Base-by-base conservation (phyloP, 192 early-diverging fungal genomes). In the Funneliformis mosseae region DNA sequence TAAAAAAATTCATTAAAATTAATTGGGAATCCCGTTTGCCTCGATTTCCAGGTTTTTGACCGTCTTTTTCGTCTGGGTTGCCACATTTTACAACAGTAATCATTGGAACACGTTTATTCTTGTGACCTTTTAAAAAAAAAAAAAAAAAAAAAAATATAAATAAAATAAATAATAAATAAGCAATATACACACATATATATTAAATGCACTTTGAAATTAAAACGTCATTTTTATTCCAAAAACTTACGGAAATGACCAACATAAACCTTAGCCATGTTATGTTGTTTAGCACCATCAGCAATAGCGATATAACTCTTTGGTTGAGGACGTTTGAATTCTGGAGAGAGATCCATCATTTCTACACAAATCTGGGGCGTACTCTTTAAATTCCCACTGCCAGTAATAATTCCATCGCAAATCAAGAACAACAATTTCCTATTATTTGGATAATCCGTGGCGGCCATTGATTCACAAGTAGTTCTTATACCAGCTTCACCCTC, bases 21-120 rank as follows among this genome's bases (percentile, higher is more conserved):
- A 98, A 88, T 86, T 98, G 96, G 39, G 95, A 96, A 82, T 97
- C 96, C 69, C 96, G 93, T 86, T 97, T 97, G 75, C 96, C 96
- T 72, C 96, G 88, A 88, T 98, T 98, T 39, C 93, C 93, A 5
- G 92, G 88, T 88, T 93, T 93, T 73, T 88, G 82, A 64, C 81
- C 55, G 23, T 88, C 86, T 73, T 88, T 83, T 81, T 94, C 93
- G 0, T 82, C 86, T 27, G 89, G 90, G n/a, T 85, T 87, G 45
- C 93, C 93, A 74, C 92, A 92, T 83, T 95, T 94, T 68, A 92
- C 89, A 55, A 94, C 88, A 7, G 90, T 80, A 72, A 93, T 83
- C 80, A 91, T 90, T 42, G 93, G 94, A 1, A 92, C 89, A 74
- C 90, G 90, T 76, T 89, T 83, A 46, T 88, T 83, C 63, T 87